Conservation (phyloP, 2,329 filamentous ascomycete genomes). For the Hansfordia pulvinata region DNA sequence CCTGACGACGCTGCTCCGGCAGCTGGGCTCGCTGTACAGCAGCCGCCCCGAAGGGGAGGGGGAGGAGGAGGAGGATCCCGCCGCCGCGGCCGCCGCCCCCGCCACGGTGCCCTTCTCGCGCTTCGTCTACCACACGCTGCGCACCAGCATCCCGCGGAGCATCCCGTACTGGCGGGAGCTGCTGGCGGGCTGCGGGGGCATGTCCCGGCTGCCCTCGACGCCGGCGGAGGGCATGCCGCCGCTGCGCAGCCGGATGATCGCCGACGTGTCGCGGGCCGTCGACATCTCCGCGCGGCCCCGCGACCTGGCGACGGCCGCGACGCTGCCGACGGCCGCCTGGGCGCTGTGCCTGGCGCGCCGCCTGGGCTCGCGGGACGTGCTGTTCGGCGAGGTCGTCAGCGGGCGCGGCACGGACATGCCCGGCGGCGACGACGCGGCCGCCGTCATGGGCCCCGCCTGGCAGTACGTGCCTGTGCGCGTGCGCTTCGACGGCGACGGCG, state of each 20-base stretch:
- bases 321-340: conserved; percentile 55
- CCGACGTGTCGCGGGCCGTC: conserved; percentile 25
- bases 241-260: conserved; percentile 21
- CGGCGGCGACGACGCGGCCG: conserved; percentile 38
- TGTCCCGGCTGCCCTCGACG: conserved; percentile 34
- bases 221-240: conserved; percentile 19
- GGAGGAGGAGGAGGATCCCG: too few relatives aligned
- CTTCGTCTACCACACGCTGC: conserved; percentile 28
- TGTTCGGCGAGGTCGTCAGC: conserved; percentile 53
- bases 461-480: conserved; percentile 54
- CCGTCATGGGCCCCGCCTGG: conserved; percentile 51
- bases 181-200: conserved; percentile 36
- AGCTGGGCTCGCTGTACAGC: conserved; percentile 43
- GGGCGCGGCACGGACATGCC: conserved; percentile 46
- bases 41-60: too few relatives aligned
- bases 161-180: conserved; percentile 48
- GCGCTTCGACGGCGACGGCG: too few relatives aligned
- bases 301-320: conserved; percentile 49
- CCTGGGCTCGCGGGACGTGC: conserved; percentile 37
- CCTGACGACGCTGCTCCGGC: conserved; percentile 44
- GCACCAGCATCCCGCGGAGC: conserved; percentile 28
- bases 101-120: conserved; percentile 27
- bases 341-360: conserved; percentile 45
- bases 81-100: too few relatives aligned
- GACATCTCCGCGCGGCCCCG: conserved; percentile 31